phyloP scores from a whole-genome alignment of 2,329 filamentous ascomycete species.

The Pseudocercospora eumusae region DNA sequence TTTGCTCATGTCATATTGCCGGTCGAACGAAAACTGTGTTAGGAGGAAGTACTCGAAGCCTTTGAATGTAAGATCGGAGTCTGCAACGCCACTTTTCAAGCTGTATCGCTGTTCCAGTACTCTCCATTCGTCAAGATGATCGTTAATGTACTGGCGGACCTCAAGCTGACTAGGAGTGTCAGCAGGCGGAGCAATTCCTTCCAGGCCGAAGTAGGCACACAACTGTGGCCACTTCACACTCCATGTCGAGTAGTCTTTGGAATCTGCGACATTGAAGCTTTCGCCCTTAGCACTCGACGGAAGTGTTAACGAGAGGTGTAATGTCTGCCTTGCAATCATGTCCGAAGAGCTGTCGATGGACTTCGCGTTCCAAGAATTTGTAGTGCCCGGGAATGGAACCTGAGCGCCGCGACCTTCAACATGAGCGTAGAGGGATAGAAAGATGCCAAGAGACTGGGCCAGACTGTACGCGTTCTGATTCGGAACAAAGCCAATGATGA shows the following conservation, averaged over 20 bases:
- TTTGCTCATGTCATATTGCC: constrained; percentile 47
- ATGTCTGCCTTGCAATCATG: constrained; percentile 38
- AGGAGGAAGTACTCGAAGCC: constrained; percentile 50
- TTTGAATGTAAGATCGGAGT: constrained; percentile 41
- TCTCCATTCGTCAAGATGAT: constrained; percentile 40
- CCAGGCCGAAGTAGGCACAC: constrained; percentile 30
- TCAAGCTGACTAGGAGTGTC: constrained; percentile 35
- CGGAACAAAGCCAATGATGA: constrained; percentile 41
- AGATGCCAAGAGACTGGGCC: constrained; percentile 39
- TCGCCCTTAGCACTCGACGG: constrained; percentile 22
- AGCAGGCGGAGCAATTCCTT: constrained; percentile 24
- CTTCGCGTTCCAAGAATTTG: constrained; percentile 39
- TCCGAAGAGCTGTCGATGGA: constrained; percentile 41
- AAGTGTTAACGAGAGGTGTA: constrained; percentile 28
- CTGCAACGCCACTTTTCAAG: constrained; percentile 44
- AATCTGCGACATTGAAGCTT: constrained; percentile 33
- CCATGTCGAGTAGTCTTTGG: constrained; percentile 28
- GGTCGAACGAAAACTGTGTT: constrained; percentile 48
- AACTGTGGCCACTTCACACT: constrained; percentile 31
- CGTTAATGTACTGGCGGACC: constrained; percentile 42
- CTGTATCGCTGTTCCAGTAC: constrained; percentile 40
- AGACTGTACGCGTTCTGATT: constrained; percentile 42
- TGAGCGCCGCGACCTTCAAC: constrained; percentile 40
- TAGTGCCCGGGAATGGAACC: constrained; percentile 41
- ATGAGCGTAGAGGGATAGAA: constrained; percentile 39